Percentiles rank a stretch among this genome's conserved stretches.
Evolutionary conservation across 2,329 filamentous ascomycete species (phyloP).

Genomic region (Talaromyces sp.): DNA sequence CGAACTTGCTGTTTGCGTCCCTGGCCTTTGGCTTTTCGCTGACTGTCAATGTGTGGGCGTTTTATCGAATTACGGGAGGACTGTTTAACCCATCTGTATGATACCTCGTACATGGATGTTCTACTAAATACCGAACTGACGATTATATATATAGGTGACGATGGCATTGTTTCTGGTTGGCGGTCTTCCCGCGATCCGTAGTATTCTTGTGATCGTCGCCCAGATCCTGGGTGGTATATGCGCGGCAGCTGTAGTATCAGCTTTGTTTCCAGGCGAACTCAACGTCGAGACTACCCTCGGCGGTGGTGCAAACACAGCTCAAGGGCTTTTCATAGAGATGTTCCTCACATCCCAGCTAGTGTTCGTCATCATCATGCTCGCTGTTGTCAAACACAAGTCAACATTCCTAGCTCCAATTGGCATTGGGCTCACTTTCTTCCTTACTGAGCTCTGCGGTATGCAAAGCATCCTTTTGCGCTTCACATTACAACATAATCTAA

Average conservation of each 20-base stretch:
- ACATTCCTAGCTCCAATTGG: conserved; percentile 67
- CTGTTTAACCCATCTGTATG: conserved; percentile 48
- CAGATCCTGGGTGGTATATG: conserved; percentile 58
- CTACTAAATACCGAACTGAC: neutral
- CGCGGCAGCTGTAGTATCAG: conserved; percentile 53
- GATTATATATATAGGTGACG: conserved; percentile 40
- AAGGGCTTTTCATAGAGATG: conserved; percentile 63
- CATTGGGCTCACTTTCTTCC: conserved; percentile 66
- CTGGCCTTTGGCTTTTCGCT: conserved; percentile 44
- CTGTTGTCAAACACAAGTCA: conserved; percentile 67
- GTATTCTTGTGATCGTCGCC: conserved; percentile 48
- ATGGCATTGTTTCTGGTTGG: conserved; percentile 57
- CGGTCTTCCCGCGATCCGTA: conserved; percentile 51
- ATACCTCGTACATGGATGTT: too few relatives aligned
- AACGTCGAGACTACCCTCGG: conserved; percentile 54
- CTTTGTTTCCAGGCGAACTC: conserved; percentile 54
- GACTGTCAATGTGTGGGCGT: conserved; percentile 51
- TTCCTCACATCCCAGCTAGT: conserved; percentile 61
- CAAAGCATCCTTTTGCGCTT: neutral
- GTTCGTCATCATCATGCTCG: conserved; percentile 63
- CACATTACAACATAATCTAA: neutral
- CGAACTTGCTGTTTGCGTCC: conserved; percentile 38
- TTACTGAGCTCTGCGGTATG: conserved; percentile 48
- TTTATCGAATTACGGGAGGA: conserved; percentile 49
- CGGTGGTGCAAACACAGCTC: conserved; percentile 46